Conservation (phyloP, 345 rosid genomes). For the Brassica incana region DNA sequence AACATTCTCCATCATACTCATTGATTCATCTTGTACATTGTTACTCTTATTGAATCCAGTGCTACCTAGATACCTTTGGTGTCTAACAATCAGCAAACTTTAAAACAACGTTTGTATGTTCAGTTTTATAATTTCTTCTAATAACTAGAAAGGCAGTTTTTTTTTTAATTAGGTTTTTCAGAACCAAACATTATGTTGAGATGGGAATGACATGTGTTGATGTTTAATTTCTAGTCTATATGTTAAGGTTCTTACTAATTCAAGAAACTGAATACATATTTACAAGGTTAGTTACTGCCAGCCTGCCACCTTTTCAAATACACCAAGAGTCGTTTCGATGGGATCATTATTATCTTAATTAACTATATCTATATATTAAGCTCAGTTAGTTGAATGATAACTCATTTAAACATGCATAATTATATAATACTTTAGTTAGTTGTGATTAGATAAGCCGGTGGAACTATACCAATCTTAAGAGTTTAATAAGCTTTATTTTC, state of each 20-base stretch:
- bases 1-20: conserved; percentile 27
- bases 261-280: conserved; percentile 16
- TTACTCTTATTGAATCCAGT: background rate
- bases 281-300: background rate
- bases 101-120: background rate
- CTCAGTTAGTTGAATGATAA: conserved; percentile 11
- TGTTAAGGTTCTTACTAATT: conserved; percentile 1
- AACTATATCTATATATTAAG: background rate
- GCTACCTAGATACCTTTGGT: background rate
- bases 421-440: background rate
- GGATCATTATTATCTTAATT: conserved; percentile 10
- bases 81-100: background rate
- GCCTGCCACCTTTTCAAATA: conserved; percentile 25
- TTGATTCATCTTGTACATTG: background rate
- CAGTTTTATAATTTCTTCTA: background rate
- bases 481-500: conserved; percentile 31
- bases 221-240: background rate
- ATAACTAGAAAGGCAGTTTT: background rate
- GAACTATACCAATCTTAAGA: conserved; percentile 21
- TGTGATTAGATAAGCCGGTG: conserved; percentile 27
- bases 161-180: background rate
- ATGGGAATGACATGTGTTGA: conserved; percentile 18
- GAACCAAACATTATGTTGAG: background rate
- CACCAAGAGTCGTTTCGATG: conserved; percentile 15
- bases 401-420: background rate